phyloP scores from a whole-genome alignment of 495 filamentous ascomycete species.

The Hypomontagnella submonticulosa region DNA sequence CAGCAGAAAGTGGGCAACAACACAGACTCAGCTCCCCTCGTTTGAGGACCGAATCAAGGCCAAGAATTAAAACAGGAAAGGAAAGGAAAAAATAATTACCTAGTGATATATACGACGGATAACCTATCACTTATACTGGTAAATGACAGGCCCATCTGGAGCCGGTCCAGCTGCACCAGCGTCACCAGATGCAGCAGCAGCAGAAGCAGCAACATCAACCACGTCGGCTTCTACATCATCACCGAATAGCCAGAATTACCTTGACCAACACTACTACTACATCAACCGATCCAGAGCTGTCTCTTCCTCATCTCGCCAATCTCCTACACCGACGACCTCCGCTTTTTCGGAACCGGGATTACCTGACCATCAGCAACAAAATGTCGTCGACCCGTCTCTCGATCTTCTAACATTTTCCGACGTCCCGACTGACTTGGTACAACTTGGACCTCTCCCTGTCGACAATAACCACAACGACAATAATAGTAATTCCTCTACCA shows the following conservation, averaged over 20 bases:
- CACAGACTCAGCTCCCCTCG: constrained; percentile 19
- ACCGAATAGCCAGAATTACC: constrained; percentile 22
- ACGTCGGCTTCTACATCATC: constrained; percentile 17
- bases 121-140: constrained; percentile 31
- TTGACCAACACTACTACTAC: constrained; percentile 18
- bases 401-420: constrained; percentile 56
- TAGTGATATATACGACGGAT: constrained; percentile 29
- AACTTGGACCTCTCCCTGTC: constrained; percentile 48
- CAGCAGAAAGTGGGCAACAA: constrained; percentile 44
- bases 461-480: constrained; percentile 34
- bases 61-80: constrained; percentile 4
- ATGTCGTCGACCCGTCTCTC: constrained; percentile 42
- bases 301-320: constrained; percentile 34
- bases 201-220: constrained; percentile 16
- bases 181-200: constrained; percentile 37
- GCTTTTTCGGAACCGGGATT: constrained; percentile 45
- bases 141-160: constrained; percentile 45
- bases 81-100: neutral
- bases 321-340: constrained; percentile 37
- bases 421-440: constrained; percentile 51
- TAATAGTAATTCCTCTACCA: constrained; percentile 23
- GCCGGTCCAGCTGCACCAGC: constrained; percentile 41
- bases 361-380: constrained; percentile 39
- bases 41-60: neutral
- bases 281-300: constrained; percentile 25